Evolutionary conservation across 2,329 filamentous ascomycete genomes (phyloP), one percentile per base, ranked within the genome.

Genomic region (Tolypocladium amazonense): DNA sequence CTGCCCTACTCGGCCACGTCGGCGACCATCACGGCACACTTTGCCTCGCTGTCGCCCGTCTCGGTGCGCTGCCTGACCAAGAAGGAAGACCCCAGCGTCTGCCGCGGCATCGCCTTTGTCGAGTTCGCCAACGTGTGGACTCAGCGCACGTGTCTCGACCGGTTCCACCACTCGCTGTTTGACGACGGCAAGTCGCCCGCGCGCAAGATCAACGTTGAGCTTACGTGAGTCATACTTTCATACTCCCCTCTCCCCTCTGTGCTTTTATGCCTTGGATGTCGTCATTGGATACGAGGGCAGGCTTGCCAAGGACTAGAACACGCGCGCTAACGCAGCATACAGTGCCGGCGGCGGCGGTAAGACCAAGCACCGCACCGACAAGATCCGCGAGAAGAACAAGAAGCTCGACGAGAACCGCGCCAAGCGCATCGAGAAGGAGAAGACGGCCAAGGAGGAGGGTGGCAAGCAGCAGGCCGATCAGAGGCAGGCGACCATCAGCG

Each of bases 121-220:
- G 93, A 97, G 74, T 97, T 97, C 71, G 86, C 86, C 64, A 82
- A 86, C 65, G 95, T 87, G 75, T 89, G 92, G 74, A 85, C 88
- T 70, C 95, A 96, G 91, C 89, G 95, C 79, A 94, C 90, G 38
- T 96, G 91, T 70, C 80, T 97, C 62, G 90, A 92, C 74, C 85
- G 91, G 64, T 93, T 93, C 76, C 92, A 97, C 76, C 92, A 97
- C 76, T 88, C 85, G 61, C 81, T 81, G 64, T 95, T 97, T 71
- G 74, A 79, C 71, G 79, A 86, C 73, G 77, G 79, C 63, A 62
- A 74, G 20, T 78, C 76, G 50, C 71, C 77, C 20, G 76, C 86
- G 57, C 81, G 93, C 67, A 89, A 87, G 75, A 95, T 97, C 68
- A 97, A 96, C 71, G 89, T 97, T 33, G 93, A 97, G 76, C 76